These are phyloP conservation scores for Populus davidiana DNA, from an alignment of 345 rosid genomes.

Conservation along the genomic window DNA sequence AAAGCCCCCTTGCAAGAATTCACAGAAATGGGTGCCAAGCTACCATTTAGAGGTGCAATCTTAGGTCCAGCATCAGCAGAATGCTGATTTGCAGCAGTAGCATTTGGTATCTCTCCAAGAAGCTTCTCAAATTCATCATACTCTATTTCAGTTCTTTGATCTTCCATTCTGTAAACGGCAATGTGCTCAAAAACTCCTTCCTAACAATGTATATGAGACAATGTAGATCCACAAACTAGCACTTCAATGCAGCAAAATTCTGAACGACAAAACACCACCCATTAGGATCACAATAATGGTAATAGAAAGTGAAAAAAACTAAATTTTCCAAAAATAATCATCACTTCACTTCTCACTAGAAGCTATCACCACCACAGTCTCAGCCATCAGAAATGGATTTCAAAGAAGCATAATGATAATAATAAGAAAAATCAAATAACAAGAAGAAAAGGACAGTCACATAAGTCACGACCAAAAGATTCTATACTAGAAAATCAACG, in stretches of 20 bases:
- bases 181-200: slow-evolving; percentile 3
- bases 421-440: background rate
- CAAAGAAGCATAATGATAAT: background rate
- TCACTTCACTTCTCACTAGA: background rate
- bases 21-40: slow-evolving; percentile 27
- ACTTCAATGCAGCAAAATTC: slow-evolving; percentile 24
- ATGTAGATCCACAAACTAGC: slow-evolving; percentile 18
- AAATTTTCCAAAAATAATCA: background rate
- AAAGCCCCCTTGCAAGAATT: slow-evolving; percentile 38
- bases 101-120: slow-evolving; percentile 77
- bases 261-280: background rate
- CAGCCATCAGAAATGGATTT: background rate
- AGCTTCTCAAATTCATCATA: slow-evolving; percentile 75
- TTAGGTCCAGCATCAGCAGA: slow-evolving; percentile 38
- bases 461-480: slow-evolving; percentile 3
- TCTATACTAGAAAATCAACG: slow-evolving; percentile 2
- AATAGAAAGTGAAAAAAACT: background rate
- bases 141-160: slow-evolving; percentile 48
- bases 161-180: slow-evolving; percentile 46
- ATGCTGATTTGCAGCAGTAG: slow-evolving; percentile 53
- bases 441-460: background rate
- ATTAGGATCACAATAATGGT: background rate
- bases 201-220: slow-evolving; percentile 13
- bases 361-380: background rate
- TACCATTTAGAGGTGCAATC: slow-evolving; percentile 23